Evolutionary conservation across 2,329 filamentous ascomycete species (phyloP).

Genomic region (Fusarium pseudonygamai): DNA sequence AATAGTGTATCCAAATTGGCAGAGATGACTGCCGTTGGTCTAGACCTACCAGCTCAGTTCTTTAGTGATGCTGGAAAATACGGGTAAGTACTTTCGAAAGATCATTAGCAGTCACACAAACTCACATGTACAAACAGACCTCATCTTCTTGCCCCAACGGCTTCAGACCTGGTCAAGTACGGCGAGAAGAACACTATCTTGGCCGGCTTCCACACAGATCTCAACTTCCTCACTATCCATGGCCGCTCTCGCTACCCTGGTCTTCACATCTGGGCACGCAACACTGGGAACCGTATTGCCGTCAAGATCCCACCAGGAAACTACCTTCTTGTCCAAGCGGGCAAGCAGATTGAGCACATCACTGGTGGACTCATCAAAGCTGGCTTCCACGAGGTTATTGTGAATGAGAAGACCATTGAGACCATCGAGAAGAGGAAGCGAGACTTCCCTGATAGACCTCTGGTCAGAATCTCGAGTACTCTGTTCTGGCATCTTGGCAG

Average conservation of each 20-base stretch:
- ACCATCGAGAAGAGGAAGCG: conserved; percentile 55
- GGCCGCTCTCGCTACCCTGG: conserved; percentile 70
- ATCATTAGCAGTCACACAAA: background rate
- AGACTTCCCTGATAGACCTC: conserved; percentile 58
- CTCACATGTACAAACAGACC: conserved; percentile 51
- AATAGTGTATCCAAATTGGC: conserved; percentile 62
- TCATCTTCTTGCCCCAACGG: conserved; percentile 69
- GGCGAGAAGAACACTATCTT: conserved; percentile 65
- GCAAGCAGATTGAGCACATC: conserved; percentile 70
- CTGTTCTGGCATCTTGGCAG: conserved; percentile 69
- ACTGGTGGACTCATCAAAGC: conserved; percentile 70
- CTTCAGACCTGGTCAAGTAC: conserved; percentile 65
- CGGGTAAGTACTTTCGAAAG: conserved; percentile 51
- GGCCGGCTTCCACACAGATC: conserved; percentile 71
- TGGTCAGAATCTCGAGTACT: conserved; percentile 67
- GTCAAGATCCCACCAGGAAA: conserved; percentile 68
- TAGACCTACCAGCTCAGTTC: conserved; percentile 61
- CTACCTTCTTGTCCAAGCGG: conserved; percentile 68
- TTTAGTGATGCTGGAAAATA: conserved; percentile 66
- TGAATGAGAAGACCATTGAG: conserved; percentile 62
- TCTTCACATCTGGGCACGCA: conserved; percentile 70
- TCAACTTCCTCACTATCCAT: conserved; percentile 73
- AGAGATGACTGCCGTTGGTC: conserved; percentile 66
- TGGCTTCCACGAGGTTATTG: conserved; percentile 69
- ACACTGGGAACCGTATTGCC: conserved; percentile 67